Base-by-base conservation (phyloP, 1,284 basidiomycete genomes). In the Mrakiaceae sp. region DNA sequence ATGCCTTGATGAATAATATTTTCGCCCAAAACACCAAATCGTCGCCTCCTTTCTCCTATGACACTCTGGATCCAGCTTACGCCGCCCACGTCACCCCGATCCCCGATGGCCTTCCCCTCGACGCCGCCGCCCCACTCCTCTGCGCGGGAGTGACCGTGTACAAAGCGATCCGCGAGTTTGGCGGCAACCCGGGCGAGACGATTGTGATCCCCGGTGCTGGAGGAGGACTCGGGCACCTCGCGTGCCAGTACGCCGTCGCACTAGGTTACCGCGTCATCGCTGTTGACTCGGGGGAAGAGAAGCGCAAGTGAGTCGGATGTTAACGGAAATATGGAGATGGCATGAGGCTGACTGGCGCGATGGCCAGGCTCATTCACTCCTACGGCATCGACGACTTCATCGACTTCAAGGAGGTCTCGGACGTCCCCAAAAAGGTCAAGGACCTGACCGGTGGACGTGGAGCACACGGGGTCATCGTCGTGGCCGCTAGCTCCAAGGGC, bases 351-450 rank as follows among this genome's bases (percentile, higher is more conserved):
- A 27, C 27, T 27, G 27, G 27, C 27, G 27, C 27, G 27, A 27
- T 27, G 27, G 27, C 27, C 27, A 27, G 27, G 60, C 80, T 93
- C 12, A 84, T 82, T 73, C 70, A 79, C 67, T 76, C 80, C 43
- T 84, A 91, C 62, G 90, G 90, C 55, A 88, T 88, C 0, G 84
- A 87, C 69, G 79, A 79, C 61, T 92, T 86, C 82, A 81, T 93
- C 69, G 89, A 94, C 78, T 91, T 89, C 79, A 83, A 80, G 70
- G 79, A 70, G 56, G 64, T 63, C 53, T 69, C 70, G 64, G 70
- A 72, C 58, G 64, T 72, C 68, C 71, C 74, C 48, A 67, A 69
- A 14, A 70, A 71, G 64, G 75, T 79, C 64, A 78, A 82, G 73
- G 81, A 78, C 7, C 81, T 82, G 1, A 87, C 72, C 0, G 87